phyloP scores from a whole-genome alignment of 2,329 filamentous ascomycete genomes.

The Penicillium italicum region DNA sequence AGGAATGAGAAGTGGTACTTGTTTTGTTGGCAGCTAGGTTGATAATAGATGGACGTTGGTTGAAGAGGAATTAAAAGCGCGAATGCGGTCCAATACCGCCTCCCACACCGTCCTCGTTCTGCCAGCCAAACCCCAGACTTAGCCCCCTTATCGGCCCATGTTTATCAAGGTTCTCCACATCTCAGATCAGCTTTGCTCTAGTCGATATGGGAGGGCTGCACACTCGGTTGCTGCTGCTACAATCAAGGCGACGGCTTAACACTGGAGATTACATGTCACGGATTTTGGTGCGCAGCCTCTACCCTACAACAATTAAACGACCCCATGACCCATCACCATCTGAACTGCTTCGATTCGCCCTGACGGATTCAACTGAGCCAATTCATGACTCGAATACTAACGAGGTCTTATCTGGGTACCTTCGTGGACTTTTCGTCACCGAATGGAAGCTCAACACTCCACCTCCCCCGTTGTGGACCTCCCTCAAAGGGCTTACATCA shows the following conservation, averaged over 20 bases:
- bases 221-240: neutral
- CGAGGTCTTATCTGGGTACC: slow-evolving; percentile 10
- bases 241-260: neutral
- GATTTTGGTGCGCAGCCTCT: neutral
- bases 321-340: slow-evolving; percentile 22
- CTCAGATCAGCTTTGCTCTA: slow-evolving; percentile 5
- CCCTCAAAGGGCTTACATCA: slow-evolving; percentile 14
- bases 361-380: slow-evolving; percentile 24
- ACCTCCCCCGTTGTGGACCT: slow-evolving; percentile 22
- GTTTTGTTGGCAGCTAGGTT: neutral
- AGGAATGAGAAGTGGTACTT: neutral
- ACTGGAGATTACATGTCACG: neutral
- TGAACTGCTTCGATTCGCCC: slow-evolving; percentile 33
- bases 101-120: slow-evolving; percentile 13
- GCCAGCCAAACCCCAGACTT: slow-evolving; percentile 18
- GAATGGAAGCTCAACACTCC: slow-evolving; percentile 22
- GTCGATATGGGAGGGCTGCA: slow-evolving; percentile 10
- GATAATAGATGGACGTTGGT: slow-evolving; percentile 2
- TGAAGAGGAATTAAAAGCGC: slow-evolving; percentile 16
- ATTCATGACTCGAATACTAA: slow-evolving; percentile 1
- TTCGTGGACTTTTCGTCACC: slow-evolving; percentile 21
- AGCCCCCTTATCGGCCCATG: slow-evolving; percentile 10
- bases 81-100: slow-evolving; percentile 14
- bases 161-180: slow-evolving; percentile 23
- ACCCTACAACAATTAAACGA: neutral